Base-by-base conservation (phyloP, 129 eudicot genomes). In the Mikania micrantha region DNA sequence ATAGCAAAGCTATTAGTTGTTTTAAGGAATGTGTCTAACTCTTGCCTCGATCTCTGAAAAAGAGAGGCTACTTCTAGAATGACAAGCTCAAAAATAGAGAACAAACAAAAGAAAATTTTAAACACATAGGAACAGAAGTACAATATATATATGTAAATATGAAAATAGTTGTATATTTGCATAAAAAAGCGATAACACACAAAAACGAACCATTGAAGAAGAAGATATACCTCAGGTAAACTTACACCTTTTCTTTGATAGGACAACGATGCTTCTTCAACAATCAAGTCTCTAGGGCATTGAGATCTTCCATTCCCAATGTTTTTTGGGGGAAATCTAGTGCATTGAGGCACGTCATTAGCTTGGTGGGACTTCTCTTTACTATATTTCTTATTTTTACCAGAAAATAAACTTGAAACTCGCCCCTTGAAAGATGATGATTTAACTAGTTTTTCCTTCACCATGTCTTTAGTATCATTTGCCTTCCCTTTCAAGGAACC, bases 391-490 rank as follows among this genome's bases (percentile, higher is more conserved):
- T 83, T 94, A 60, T 42, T 85, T 79, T 78, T 87, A 4, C 91
- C 80, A 73, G 81, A 94, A 67, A 94, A 83, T 38, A 90, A 83
- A 77, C 87, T 94, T 3, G 99, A 81, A 70, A 93, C 92, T 63
- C 83, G 90, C 71, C 84, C 95, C 57, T 80, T 85, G 2, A 89
- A 79, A 3, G 95, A 86, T 15, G 85, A 81, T 35, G 86, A 74
- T 66, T 87, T 94, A 52, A 36, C 66, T 40, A 72, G 81, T 63
- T 77, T 79, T 40, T 71, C 72, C 74, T 79, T 87, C 2, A 44
- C 24, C 57, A 52, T 63, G 50, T 88, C 90, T 73, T 79, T 79
- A 5, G 80, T 45, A 66, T 65, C 82, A 60, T 70, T 80, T 27
- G 25, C 59, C 70, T 76, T 76, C 19, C 72, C 75, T 15, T 66